Evolutionary conservation across 192 early-diverging fungal genomes (phyloP).

Genomic region (Cetraspora pellucida): DNA sequence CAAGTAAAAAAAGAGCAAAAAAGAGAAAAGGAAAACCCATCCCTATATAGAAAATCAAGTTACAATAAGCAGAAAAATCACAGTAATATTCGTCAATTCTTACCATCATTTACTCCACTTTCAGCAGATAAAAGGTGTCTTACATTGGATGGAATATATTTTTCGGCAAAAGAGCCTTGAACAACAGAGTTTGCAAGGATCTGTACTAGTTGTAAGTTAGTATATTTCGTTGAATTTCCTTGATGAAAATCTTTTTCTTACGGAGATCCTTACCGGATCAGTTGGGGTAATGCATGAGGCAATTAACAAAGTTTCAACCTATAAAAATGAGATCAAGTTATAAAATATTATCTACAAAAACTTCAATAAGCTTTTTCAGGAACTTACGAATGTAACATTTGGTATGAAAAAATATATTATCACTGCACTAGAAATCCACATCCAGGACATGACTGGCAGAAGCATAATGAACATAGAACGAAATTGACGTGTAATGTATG

Average conservation of each 20-base stretch:
- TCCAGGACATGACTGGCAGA: constrained; percentile 77
- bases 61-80: constrained; percentile 64
- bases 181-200: constrained; percentile 87
- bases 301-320: constrained; percentile 74
- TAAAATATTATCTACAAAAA: not conserved
- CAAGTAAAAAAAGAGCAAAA: constrained; percentile 72
- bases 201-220: constrained; percentile 52
- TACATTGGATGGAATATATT: constrained; percentile 72
- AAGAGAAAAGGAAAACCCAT: constrained; percentile 82
- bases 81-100: not conserved
- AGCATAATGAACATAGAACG: constrained; percentile 67
- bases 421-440: constrained; percentile 75
- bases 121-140: constrained; percentile 76
- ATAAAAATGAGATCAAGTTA: constrained; percentile 14
- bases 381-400: constrained; percentile 53
- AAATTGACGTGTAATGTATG: constrained; percentile 70
- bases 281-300: constrained; percentile 88
- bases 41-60: constrained; percentile 48
- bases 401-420: constrained; percentile 63
- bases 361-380: constrained; percentile 6
- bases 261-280: constrained; percentile 74
- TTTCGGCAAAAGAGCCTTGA: constrained; percentile 90
- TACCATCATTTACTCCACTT: constrained; percentile 87
- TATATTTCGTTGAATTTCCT: not conserved
- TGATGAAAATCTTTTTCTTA: not conserved